A percentile compares a stretch with the other conserved stretches of the same genome.
Evolutionary conservation across 306 rosid species (phyloP).

Genomic region (Inga leiocalycina): DNA sequence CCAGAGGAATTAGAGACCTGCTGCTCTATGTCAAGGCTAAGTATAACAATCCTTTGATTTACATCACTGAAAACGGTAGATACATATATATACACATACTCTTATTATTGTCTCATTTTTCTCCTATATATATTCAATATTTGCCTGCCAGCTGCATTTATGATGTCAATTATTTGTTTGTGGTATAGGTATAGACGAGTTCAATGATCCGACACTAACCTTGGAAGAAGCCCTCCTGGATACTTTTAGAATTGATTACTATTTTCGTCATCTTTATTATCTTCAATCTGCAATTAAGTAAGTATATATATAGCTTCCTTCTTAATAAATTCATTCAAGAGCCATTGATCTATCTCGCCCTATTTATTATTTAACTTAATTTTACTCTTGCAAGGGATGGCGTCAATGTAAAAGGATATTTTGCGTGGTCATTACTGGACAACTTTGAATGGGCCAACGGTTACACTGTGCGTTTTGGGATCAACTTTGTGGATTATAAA

Average conservation of each 20-base stretch:
- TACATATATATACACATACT: not conserved
- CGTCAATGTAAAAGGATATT: conserved; percentile 54
- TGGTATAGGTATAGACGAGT: conserved; percentile 43
- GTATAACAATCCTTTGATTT: conserved; percentile 13
- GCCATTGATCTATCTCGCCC: not conserved
- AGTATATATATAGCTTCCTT: conserved; percentile 10
- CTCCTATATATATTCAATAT: not conserved
- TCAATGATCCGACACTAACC: conserved; percentile 40
- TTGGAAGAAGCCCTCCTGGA: conserved; percentile 43
- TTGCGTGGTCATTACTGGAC: conserved; percentile 72
- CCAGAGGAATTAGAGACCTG: conserved; percentile 12
- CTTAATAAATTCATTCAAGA: not conserved
- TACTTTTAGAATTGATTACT: conserved; percentile 45
- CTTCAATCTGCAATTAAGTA: conserved; percentile 46
- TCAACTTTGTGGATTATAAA: conserved; percentile 53
- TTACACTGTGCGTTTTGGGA: conserved; percentile 52
- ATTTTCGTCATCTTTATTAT: conserved; percentile 44
- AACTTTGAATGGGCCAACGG: conserved; percentile 60
- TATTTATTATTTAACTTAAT: not conserved
- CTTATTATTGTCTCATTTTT: not conserved
- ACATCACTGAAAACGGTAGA: conserved; percentile 31
- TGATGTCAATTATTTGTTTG: not conserved
- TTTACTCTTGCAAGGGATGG: conserved; percentile 29
- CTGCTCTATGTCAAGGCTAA: conserved; percentile 7
- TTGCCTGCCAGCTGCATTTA: no score